Evolutionary conservation across 169 alveolate genomes (phyloP).

Genomic region (Plasmodium inui): DNA sequence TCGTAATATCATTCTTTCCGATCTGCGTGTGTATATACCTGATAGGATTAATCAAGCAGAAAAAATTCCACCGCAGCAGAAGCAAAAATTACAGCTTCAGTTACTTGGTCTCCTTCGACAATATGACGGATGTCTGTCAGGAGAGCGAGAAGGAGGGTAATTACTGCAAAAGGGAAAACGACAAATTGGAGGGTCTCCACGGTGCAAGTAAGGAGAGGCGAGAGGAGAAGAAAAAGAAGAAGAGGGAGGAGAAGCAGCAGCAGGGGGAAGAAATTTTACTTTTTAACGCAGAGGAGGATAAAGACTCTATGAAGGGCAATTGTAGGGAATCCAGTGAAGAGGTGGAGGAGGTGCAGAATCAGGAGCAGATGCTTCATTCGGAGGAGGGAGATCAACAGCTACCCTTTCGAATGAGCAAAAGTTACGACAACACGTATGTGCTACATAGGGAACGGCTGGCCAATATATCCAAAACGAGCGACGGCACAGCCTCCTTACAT

Average conservation of each 20-base stretch:
- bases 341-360: not conserved
- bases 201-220: not conserved
- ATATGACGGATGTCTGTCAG: not conserved
- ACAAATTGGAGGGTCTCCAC: not conserved
- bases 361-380: not conserved
- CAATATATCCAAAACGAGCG: not conserved
- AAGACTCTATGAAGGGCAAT: not conserved
- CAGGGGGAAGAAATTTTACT: not conserved
- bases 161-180: not conserved
- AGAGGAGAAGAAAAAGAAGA: not conserved
- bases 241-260: not conserved
- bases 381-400: not conserved
- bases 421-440: not conserved
- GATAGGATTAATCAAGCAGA: conserved; percentile 13
- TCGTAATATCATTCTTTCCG: conserved; percentile 42
- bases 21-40: conserved; percentile 27
- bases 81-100: not conserved
- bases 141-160: conserved; percentile 7
- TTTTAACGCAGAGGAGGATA: not conserved
- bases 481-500: not conserved
- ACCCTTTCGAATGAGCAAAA: not conserved
- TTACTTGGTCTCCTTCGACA: conserved; percentile 18
- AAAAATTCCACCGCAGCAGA: not conserved
- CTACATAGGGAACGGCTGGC: not conserved
- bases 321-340: not conserved